phyloP scores from a whole-genome alignment of 2,329 filamentous ascomycete genomes.

The Exophiala bonariae region DNA sequence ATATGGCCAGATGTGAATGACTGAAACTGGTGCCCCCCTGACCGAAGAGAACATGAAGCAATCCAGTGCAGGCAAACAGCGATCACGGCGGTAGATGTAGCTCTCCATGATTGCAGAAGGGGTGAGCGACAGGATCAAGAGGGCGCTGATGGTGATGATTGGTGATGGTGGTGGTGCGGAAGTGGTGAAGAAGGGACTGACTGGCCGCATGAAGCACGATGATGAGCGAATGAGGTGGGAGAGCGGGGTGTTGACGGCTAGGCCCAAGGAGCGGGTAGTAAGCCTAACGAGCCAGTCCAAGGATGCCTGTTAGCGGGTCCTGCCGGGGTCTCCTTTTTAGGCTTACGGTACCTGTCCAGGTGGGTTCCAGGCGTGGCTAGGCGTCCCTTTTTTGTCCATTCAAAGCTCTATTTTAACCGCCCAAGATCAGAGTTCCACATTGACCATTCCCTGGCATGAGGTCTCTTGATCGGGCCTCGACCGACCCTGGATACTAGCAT shows the following conservation, averaged over 20 bases:
- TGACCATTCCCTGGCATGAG: no score
- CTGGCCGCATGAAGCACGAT: slow-evolving; percentile 21
- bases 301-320: background rate
- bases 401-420: background rate
- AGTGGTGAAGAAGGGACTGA: slow-evolving; percentile 13
- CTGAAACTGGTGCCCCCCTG: slow-evolving; percentile 27
- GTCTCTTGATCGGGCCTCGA: no score
- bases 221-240: slow-evolving; percentile 15
- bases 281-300: background rate
- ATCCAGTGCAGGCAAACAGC: slow-evolving; percentile 18
- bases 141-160: slow-evolving; percentile 18
- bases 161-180: slow-evolving; percentile 4
- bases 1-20: slow-evolving; percentile 12
- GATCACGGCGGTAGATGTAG: slow-evolving; percentile 26
- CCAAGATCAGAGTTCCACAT: no score
- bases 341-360: background rate
- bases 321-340: background rate
- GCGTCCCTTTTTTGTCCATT: background rate
- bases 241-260: slow-evolving; percentile 3
- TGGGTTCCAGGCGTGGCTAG: no score
- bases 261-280: background rate
- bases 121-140: background rate
- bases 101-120: slow-evolving; percentile 22
- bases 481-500: no score
- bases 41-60: slow-evolving; percentile 23